These are phyloP conservation scores for Salvia rosmarinus DNA, from an alignment of 257 asterid genomes.

Conservation along the genomic window DNA sequence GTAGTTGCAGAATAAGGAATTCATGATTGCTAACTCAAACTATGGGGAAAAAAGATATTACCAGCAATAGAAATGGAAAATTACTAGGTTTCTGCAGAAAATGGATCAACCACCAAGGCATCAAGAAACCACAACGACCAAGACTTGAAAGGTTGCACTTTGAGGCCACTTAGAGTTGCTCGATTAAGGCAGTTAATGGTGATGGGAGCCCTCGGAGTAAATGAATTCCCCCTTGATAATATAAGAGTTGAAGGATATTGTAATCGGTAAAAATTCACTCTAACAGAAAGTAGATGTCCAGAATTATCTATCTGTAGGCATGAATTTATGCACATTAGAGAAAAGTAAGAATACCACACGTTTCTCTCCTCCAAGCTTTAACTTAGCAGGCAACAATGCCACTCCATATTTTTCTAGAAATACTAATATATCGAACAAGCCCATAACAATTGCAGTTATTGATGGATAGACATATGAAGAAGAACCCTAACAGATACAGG, in stretches of 20 bases:
- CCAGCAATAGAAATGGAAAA: constrained; percentile 1
- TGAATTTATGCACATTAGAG: neutral
- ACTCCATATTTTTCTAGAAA: too few relatives aligned
- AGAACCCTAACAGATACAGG: neutral
- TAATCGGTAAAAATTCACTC: neutral
- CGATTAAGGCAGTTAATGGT: neutral
- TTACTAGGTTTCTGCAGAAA: neutral
- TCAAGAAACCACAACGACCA: neutral
- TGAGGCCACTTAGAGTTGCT: neutral
- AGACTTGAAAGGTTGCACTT: neutral
- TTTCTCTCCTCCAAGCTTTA: neutral
- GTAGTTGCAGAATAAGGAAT: neutral
- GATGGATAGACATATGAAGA: too few relatives aligned
- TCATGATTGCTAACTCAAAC: neutral
- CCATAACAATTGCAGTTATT: too few relatives aligned
- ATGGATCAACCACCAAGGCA: constrained; percentile 14
- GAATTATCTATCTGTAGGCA: neutral
- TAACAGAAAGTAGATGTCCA: neutral
- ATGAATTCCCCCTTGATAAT: constrained; percentile 1
- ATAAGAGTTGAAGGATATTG: neutral
- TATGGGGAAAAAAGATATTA: neutral
- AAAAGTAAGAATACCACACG: neutral
- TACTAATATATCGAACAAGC: too few relatives aligned
- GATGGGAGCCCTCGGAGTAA: neutral
- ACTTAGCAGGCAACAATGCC: neutral